phyloP scores from a whole-genome alignment of 495 filamentous ascomycete species.

The Trichoderma virens region DNA sequence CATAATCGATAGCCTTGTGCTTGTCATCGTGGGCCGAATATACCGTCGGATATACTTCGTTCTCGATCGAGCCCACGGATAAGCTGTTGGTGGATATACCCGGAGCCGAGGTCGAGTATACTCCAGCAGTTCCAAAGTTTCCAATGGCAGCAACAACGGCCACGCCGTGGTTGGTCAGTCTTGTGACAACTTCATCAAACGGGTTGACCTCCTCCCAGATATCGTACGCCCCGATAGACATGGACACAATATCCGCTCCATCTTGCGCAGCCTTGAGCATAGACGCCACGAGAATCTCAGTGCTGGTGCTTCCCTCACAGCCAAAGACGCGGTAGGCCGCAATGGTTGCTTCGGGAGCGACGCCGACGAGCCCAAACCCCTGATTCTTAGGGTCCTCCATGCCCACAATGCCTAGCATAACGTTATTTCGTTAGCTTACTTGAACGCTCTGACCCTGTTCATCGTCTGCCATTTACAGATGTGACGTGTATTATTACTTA shows the following conservation, averaged over 20 bases:
- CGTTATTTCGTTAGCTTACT: background rate
- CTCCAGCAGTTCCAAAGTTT: conserved; percentile 14
- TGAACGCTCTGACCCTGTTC: background rate
- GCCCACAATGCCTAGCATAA: background rate
- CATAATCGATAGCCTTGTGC: background rate
- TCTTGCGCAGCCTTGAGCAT: conserved; percentile 34
- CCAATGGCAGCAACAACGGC: conserved; percentile 21
- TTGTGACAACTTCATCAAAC: conserved; percentile 14
- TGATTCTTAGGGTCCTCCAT: conserved; percentile 19
- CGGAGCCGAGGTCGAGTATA: conserved; percentile 15
- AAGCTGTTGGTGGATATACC: background rate
- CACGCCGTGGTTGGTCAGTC: conserved; percentile 18
- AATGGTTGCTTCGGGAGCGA: conserved; percentile 39
- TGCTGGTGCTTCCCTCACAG: conserved; percentile 16
- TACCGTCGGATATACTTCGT: background rate
- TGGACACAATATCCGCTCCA: conserved; percentile 37
- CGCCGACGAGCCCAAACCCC: conserved; percentile 29
- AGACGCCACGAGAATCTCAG: conserved; percentile 30
- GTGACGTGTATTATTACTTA: conserved; percentile 10
- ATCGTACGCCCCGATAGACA: conserved; percentile 21
- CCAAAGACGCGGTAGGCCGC: conserved; percentile 37
- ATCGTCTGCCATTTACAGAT: no score
- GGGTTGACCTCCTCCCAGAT: conserved; percentile 17
- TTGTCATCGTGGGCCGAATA: background rate
- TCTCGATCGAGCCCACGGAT: background rate